phyloP scores from a whole-genome alignment of 768 basidiomycete genomes.

The Boletus pseudopeckii region DNA sequence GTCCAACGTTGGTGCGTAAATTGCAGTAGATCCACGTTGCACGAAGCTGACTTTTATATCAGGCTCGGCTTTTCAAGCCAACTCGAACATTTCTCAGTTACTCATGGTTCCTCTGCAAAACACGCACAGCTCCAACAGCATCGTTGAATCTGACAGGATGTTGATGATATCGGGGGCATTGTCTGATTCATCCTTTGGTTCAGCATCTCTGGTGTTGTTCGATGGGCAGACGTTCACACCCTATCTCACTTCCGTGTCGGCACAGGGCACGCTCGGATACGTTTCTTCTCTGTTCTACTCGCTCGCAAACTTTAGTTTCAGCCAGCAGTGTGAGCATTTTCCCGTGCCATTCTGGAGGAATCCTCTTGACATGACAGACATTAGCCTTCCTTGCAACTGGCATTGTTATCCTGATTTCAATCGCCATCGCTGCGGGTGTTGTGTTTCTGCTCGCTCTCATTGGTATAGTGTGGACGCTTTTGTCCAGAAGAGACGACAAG shows the following conservation, averaged over 20 bases:
- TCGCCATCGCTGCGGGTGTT: constrained; percentile 93
- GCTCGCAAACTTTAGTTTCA: constrained; percentile 71
- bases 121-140: constrained; percentile 63
- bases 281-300: constrained; percentile 84
- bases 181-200: constrained; percentile 65
- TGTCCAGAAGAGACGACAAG: constrained; percentile 77
- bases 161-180: constrained; percentile 84
- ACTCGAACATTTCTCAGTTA: constrained; percentile 74
- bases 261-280: constrained; percentile 64
- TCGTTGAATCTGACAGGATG: constrained; percentile 83
- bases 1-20: constrained; percentile 56
- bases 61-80: constrained; percentile 55
- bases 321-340: constrained; percentile 55
- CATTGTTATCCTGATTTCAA: constrained; percentile 93
- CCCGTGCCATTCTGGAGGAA: not conserved
- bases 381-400: constrained; percentile 86
- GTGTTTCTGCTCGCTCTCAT: constrained; percentile 84
- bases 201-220: constrained; percentile 80
- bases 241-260: constrained; percentile 67
- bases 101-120: constrained; percentile 86
- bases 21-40: not conserved
- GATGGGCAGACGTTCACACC: constrained; percentile 83
- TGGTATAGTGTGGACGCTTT: constrained; percentile 87
- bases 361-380: constrained; percentile 3
- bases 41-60: not conserved